phyloP scores from a whole-genome alignment of 225 moss, liverwort and hornwort species.

The Physcomitrium patens region DNA sequence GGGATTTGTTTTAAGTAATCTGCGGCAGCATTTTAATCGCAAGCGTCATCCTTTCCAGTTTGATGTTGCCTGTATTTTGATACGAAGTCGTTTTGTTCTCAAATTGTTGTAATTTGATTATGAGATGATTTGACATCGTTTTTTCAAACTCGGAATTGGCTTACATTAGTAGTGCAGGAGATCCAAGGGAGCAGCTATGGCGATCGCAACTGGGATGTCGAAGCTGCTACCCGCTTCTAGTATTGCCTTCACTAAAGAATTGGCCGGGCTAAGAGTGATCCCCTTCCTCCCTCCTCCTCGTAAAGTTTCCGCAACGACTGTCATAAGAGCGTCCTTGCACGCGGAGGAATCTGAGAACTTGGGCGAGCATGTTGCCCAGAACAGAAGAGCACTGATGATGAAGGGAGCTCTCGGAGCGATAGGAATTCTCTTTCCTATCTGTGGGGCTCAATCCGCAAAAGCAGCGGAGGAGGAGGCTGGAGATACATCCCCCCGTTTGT shows the following conservation, averaged over 20 bases:
- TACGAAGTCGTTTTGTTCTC: no score
- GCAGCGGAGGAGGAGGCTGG: constrained; percentile 58
- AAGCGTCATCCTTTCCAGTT: no score
- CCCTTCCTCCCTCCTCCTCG: neutral
- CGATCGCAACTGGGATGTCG: neutral
- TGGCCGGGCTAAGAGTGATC: neutral
- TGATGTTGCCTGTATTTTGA: no score
- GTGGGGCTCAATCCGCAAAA: constrained; percentile 22
- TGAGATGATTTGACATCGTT: no score
- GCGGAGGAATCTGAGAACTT: neutral
- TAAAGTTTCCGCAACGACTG: neutral
- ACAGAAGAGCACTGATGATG: neutral
- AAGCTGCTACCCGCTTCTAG: neutral
- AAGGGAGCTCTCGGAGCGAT: neutral
- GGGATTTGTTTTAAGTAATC: no score
- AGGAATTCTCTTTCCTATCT: neutral
- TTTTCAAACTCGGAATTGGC: no score
- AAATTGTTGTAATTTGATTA: no score
- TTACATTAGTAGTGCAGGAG: no score
- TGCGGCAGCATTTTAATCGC: no score
- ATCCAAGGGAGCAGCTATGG: neutral
- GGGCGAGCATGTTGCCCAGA: neutral
- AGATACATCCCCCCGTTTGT: constrained; percentile 67
- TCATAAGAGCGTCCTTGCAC: neutral
- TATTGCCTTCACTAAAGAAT: neutral